Base-by-base conservation (phyloP, 352 stramenopile species). In the Globisporangium nodosum region DNA sequence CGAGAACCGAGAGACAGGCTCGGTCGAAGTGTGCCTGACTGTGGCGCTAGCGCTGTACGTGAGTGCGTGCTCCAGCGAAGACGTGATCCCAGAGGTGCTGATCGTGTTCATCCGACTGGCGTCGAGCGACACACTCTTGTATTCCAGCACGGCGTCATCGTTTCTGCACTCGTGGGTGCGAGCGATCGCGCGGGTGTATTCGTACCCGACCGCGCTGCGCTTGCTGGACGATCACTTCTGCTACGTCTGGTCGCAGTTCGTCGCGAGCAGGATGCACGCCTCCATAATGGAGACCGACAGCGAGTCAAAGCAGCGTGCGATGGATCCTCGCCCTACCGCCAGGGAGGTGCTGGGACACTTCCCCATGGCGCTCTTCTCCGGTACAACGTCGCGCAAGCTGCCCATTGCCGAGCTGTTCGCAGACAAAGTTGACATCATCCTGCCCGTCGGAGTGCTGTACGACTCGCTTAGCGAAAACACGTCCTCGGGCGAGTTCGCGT, bases 181-280 rank as follows among this genome's bases (percentile, higher is more conserved):
- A 35, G 60, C 69, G 8, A 81, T 91, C 35, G 65, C 70, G 8
- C 24, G 47, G 0, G 77, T 68, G 43, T 88, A 89, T 50, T 67
- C 58, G 33, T 91, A 93, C 24, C 35, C 61, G 27, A 74, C 54
- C 3, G 56, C 71, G 16, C 63, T 45, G 42, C 60, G 54, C n/a
- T 64, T 92, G 47, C 52, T 92, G 6, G 68, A 85, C 21, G 77
- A 90, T 47, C 79, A 92, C 55, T 90, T 92, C 54, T 74, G 68
- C 20, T 69, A 63, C 42, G 49, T 92, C 13, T 92, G 83, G 83
- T 74, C 66, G 9, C 55, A 65, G 12, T 68, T 56, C 49, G 20
- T 70, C 12, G 35, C 54, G 33, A 54, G 49, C 1, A 27, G 50
- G 33, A 37, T 60, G 56, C 27, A 56, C 50, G n/a, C 13, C 8